These are phyloP conservation scores for Calonectria crousiana DNA, from an alignment of 2,329 filamentous ascomycete species.

Conservation along the genomic window DNA sequence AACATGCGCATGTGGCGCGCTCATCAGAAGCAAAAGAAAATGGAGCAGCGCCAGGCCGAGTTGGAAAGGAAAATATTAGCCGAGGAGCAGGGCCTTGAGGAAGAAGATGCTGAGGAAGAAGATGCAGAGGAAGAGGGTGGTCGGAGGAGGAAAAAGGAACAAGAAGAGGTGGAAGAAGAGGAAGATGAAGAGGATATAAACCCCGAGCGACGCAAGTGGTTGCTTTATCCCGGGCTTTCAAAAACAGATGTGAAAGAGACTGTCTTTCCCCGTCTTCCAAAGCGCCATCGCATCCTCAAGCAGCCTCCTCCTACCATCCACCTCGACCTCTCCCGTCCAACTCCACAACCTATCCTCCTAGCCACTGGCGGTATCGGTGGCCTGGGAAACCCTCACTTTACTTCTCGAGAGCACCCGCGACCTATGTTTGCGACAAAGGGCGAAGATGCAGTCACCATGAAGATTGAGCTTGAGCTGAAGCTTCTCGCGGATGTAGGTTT, in stretches of 20 bases:
- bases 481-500: slow-evolving; percentile 94
- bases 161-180: slow-evolving; percentile 34
- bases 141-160: slow-evolving; percentile 31
- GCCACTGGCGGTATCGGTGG: slow-evolving; percentile 91
- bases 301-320: slow-evolving; percentile 81
- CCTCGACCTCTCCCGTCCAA: slow-evolving; percentile 80
- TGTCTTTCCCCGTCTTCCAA: slow-evolving; percentile 63
- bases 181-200: slow-evolving; percentile 58
- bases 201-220: slow-evolving; percentile 78
- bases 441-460: slow-evolving; percentile 81
- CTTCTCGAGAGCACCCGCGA: slow-evolving; percentile 77
- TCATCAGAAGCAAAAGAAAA: slow-evolving; percentile 49
- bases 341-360: slow-evolving; percentile 85
- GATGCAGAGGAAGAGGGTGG: slow-evolving; percentile 26
- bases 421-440: slow-evolving; percentile 93
- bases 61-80: slow-evolving; percentile 42
- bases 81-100: slow-evolving; percentile 21
- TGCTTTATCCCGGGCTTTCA: slow-evolving; percentile 84
- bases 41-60: slow-evolving; percentile 50
- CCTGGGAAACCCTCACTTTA: slow-evolving; percentile 93
- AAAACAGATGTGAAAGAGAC: slow-evolving; percentile 74
- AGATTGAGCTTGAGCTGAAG: slow-evolving; percentile 91
- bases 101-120: slow-evolving; percentile 34
- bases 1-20: slow-evolving; percentile 49
- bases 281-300: slow-evolving; percentile 66